Conservation (phyloP, 495 filamentous ascomycete species). For the Bryoglossum gracile region DNA sequence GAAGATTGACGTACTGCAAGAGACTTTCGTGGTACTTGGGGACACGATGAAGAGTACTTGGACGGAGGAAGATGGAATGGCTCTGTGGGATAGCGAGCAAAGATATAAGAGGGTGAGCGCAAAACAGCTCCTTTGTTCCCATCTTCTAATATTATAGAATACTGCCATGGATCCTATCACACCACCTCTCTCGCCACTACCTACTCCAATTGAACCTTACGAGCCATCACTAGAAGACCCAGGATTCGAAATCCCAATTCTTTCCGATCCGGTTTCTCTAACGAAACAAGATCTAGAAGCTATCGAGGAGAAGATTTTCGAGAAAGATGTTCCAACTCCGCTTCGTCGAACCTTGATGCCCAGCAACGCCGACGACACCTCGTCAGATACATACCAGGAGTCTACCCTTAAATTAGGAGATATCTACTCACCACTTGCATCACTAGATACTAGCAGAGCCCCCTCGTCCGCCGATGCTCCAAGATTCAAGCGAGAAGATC, state of each 20-base stretch:
- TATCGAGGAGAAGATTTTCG: conserved; percentile 36
- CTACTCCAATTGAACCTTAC: conserved; percentile 37
- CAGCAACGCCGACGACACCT: background rate
- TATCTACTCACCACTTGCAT: conserved; percentile 25
- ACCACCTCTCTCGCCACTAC: conserved; percentile 51
- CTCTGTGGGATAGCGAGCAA: conserved; percentile 27
- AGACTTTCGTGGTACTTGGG: conserved; percentile 34
- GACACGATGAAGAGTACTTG: conserved; percentile 32
- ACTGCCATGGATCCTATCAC: conserved; percentile 37
- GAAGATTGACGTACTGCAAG: conserved; percentile 37
- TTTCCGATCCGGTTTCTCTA: conserved; percentile 42
- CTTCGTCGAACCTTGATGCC: conserved; percentile 13
- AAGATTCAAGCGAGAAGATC: conserved; percentile 26
- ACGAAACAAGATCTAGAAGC: conserved; percentile 39
- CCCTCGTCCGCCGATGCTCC: conserved; percentile 23
- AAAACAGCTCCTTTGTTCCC: background rate
- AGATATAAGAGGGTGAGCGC: conserved; percentile 32
- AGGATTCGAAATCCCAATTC: conserved; percentile 42
- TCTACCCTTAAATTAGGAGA: conserved; percentile 16
- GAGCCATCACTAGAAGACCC: conserved; percentile 12
- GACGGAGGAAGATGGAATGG: conserved; percentile 29
- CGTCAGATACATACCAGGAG: conserved; percentile 15
- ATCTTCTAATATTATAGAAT: conserved; percentile 25
- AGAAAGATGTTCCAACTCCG: conserved; percentile 25
- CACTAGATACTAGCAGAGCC: conserved; percentile 15